Conservation (phyloP, 1,284 basidiomycete species). For the Malassezia globosa region DNA sequence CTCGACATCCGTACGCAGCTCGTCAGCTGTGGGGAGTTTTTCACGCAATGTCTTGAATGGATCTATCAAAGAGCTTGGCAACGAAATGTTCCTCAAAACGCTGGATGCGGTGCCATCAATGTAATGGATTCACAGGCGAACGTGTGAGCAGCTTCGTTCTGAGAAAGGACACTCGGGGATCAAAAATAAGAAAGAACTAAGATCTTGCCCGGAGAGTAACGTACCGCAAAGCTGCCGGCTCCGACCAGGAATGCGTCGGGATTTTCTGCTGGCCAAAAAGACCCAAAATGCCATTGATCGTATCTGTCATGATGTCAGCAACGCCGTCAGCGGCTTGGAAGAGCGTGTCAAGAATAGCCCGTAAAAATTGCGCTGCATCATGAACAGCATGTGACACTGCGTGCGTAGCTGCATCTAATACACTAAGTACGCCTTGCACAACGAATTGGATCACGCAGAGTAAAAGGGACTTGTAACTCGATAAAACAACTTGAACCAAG, state of each 20-base stretch:
- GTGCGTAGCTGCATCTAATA: slow-evolving; percentile 10
- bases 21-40: slow-evolving; percentile 5
- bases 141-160: too few relatives aligned
- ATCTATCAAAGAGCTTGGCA: slow-evolving; percentile 8
- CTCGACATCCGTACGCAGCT: slow-evolving; percentile 4
- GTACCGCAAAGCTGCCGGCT: slow-evolving; percentile 9
- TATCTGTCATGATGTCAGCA: slow-evolving; percentile 3
- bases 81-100: slow-evolving; percentile 8
- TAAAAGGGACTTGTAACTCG: slow-evolving; percentile 6
- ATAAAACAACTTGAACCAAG: background rate
- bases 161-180: too few relatives aligned
- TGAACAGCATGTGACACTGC: slow-evolving; percentile 5
- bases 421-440: slow-evolving; percentile 2
- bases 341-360: background rate
- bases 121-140: too few relatives aligned
- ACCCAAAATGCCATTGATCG: slow-evolving; percentile 7
- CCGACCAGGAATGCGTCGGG: background rate
- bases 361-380: slow-evolving; percentile 7
- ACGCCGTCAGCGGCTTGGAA: slow-evolving; percentile 1
- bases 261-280: slow-evolving; percentile 3
- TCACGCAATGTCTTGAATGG: slow-evolving; percentile 4
- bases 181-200: too few relatives aligned
- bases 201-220: background rate
- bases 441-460: slow-evolving; percentile 14
- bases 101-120: background rate